Percentiles rank a stretch among this genome's conserved stretches.
phyloP scores from a whole-genome alignment of 2,329 filamentous ascomycete genomes.

The Exophiala oligosperma region DNA sequence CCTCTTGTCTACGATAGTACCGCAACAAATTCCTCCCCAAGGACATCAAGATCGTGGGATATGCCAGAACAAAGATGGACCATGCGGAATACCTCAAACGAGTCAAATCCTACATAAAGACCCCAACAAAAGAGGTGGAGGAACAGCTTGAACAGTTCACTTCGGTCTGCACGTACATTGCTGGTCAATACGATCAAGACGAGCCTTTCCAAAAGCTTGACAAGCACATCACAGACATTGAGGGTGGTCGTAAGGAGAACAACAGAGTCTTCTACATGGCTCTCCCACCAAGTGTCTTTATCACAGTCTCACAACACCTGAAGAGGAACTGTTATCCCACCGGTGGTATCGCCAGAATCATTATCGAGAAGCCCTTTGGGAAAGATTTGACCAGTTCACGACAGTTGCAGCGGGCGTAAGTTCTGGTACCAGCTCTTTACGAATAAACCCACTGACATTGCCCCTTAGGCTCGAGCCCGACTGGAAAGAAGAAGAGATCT shows the following conservation, averaged over 20 bases:
- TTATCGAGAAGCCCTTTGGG: conserved; percentile 99
- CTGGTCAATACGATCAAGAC: conserved; percentile 97
- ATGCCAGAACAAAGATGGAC: conserved; percentile 99
- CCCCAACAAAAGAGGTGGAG: conserved; percentile 94
- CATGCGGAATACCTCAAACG: conserved; percentile 91
- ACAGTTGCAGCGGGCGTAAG: conserved; percentile 79
- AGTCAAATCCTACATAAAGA: conserved; percentile 98
- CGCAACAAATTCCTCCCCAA: conserved; percentile 98
- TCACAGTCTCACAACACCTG: conserved; percentile 92
- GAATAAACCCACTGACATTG: neutral
- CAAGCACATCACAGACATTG: conserved; percentile 81
- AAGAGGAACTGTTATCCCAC: conserved; percentile 96
- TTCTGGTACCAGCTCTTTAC: neutral
- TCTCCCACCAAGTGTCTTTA: conserved; percentile 95
- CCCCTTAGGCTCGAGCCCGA: conserved; percentile 70
- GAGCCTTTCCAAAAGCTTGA: conserved; percentile 86
- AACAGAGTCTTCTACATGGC: conserved; percentile 99
- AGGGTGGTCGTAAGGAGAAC: conserved; percentile 77
- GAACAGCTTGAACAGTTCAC: conserved; percentile 91
- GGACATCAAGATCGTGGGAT: conserved; percentile 95
- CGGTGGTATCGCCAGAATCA: conserved; percentile 87
- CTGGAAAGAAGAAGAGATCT: conserved; percentile 98
- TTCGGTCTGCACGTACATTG: conserved; percentile 84
- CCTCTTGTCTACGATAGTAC: conserved; percentile 59
- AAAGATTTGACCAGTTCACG: conserved; percentile 94